These are phyloP conservation scores for Kodamaea nitidulidarum DNA, from an alignment of 805 yeast species.

Conservation along the genomic window DNA sequence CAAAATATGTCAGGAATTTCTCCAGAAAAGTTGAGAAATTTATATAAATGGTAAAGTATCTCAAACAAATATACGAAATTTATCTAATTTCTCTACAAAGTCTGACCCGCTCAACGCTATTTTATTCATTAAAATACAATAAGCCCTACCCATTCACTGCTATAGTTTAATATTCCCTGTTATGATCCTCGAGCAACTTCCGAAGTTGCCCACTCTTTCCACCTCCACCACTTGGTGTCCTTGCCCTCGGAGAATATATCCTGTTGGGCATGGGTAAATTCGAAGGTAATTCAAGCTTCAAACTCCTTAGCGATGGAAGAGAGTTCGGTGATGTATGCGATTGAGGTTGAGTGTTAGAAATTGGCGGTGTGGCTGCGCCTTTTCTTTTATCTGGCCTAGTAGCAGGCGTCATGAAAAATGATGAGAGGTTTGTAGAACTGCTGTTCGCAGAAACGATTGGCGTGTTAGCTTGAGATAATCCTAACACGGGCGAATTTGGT, in stretches of 20 bases:
- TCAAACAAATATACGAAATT: no score
- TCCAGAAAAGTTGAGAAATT: no score
- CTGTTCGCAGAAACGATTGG: constrained; percentile 42
- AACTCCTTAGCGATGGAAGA: constrained; percentile 48
- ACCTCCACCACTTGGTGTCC: constrained; percentile 14
- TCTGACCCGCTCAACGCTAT: neutral
- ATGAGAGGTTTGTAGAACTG: constrained; percentile 35
- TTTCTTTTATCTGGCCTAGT: constrained; percentile 2
- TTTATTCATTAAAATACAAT: constrained; percentile 4
- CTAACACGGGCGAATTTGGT: constrained; percentile 43
- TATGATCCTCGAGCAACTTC: constrained; percentile 13
- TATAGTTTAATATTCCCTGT: neutral
- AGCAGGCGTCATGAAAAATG: constrained; percentile 32
- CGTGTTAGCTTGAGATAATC: constrained; percentile 35
- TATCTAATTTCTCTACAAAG: no score
- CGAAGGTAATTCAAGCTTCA: constrained; percentile 48
- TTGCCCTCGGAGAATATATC: constrained; percentile 5
- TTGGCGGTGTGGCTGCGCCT: constrained; percentile 9
- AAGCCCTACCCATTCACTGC: constrained; percentile 6
- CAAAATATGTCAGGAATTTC: no score
- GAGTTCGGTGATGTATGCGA: constrained; percentile 14
- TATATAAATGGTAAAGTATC: no score
- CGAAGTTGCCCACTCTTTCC: constrained; percentile 20
- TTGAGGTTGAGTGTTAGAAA: constrained; percentile 23
- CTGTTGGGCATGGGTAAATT: constrained; percentile 27